Base-by-base conservation (phyloP, 306 rosid genomes). In the Prunus campanulata region DNA sequence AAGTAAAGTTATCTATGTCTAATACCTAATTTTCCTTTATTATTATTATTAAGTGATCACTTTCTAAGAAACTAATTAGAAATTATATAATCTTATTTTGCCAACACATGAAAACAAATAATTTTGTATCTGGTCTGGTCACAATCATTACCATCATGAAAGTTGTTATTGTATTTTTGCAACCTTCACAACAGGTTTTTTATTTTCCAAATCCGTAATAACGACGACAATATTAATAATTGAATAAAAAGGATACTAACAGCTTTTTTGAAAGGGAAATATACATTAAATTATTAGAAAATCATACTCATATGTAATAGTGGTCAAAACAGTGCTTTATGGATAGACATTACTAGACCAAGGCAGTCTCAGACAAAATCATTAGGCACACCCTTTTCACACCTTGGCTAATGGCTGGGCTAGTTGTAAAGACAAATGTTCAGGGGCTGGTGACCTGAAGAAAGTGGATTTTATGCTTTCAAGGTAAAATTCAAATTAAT, bases 321-420 rank as follows among this genome's bases (percentile, higher is more conserved):
- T 48, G 70, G 70, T 64, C 62, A 75, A 49, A 74, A 63, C 70
- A 74, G 78, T 74, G 70, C 32, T 70, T 71, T 51, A 27, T 44
- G 16, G 67, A 57, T 8, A 16, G 47, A 44, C 74, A 51, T 19
- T 6, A 6, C 8, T 9, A 30, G 62, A 70, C 63, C 74, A 71
- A 27, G 59, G 68, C 70, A 48, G 59, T 61, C 44, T 30, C 55
- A 67, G 83, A 66, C 79, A 79, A 59, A 79, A 79, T 79, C 79
- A 79, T 74, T 74, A 39, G 83, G 42, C 76, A 42, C 54, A 48
- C 49, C 62, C 51, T 65, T 74, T 79, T 74, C 75, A 74, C 63
- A 56, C 79, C 59, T 19, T 29, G 39, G 59, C 60, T 52, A 61
- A 64, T 44, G 68, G 15, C 19, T 25, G 35, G 71, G 67, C 44